Evolutionary conservation across 257 asterid genomes (phyloP), one percentile per base, ranked within the genome.

Genomic region (Henckelia pumila): DNA sequence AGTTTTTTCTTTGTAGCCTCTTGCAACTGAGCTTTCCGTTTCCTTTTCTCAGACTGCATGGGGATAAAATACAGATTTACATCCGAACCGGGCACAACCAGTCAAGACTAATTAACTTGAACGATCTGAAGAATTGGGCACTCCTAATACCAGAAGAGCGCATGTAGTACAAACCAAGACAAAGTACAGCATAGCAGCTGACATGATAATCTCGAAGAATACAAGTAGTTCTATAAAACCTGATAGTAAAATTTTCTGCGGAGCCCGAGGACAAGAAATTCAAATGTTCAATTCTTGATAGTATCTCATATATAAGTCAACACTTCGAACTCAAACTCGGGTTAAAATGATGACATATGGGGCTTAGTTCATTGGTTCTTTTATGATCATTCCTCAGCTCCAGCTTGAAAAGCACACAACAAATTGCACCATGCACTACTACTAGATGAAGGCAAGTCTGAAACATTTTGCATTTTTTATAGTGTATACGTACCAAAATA

Each of bases 1-100:
- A 77, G 64, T 79, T 92, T 92, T 73, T 85, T 89, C 86, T 79
- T 71, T 19, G 82, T 81, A 4, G 97, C 97, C 83, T 86, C 97
- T 69, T 88, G 95, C 74, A 87, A 7, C 77, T 82, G 78, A 72
- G 83, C 89, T 76, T 75, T 89, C 26, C 96, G 96, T 70, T 87
- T 92, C 95, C 83, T 87, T 60, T 82, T 88, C 47, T 92, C 98
- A 53, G 86, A 71, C 96, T 92, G 62, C 50, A 30, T 35, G 61
- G 16, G 65, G 40, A 59, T 25, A 63, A 63, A 37, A 40, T 33
- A 44, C 14, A 24, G 24, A 65, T 26, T 9, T 53, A 22, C 16
- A 60, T 6, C 3, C 29, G n/a, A 57, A 9, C 49, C 7, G 28
- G 20, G 23, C 32, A 49, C 17, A 14, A 69, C 28, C 14, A 60